A percentile compares a stretch with the other conserved stretches of the same genome.
Conservation (phyloP, 257 asterid species). For the Salvia rosmarinus region DNA sequence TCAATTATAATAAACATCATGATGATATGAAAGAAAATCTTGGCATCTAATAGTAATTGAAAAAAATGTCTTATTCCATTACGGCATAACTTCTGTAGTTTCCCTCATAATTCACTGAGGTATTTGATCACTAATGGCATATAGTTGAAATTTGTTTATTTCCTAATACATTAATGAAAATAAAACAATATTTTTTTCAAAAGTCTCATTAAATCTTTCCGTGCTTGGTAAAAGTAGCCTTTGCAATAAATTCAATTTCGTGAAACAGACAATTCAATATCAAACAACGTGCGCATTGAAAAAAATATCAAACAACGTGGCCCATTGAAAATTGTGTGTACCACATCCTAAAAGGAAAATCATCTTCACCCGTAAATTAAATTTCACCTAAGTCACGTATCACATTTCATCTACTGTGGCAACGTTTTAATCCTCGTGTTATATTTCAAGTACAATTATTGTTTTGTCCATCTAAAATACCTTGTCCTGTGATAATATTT, state of each 20-base stretch:
- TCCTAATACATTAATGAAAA: neutral
- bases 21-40: slow-evolving; percentile 6
- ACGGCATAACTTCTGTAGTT: neutral
- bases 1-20: neutral
- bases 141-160: neutral
- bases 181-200: neutral
- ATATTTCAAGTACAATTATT: no score
- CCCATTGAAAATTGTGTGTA: neutral
- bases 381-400: no score
- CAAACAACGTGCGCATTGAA: no score
- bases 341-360: no score
- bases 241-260: neutral
- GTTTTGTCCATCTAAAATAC: no score
- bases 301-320: neutral
- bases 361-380: no score
- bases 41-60: neutral
- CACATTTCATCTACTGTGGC: no score
- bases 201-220: neutral
- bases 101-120: neutral
- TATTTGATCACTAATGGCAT: neutral
- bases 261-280: slow-evolving; percentile 2
- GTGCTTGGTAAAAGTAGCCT: neutral
- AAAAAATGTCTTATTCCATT: neutral
- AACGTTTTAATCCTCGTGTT: no score
- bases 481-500: no score